Percentiles rank a stretch among this genome's conserved stretches.
Evolutionary conservation across 208 protist species (phyloP).

Genomic region (Trypanosoma melophagium): DNA sequence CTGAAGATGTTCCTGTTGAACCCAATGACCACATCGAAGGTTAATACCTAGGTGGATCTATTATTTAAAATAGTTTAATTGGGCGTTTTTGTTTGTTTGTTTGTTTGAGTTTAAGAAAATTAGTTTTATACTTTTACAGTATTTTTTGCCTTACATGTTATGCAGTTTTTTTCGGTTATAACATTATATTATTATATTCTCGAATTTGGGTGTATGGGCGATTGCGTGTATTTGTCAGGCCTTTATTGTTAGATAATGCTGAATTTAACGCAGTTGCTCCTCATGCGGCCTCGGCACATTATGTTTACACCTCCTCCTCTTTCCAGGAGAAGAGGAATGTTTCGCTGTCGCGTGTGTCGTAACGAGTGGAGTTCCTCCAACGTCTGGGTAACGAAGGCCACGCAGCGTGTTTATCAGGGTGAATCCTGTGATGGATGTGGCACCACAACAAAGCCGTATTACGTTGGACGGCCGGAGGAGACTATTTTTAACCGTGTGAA

Average conservation of each 20-base stretch:
- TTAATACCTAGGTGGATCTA: too few relatives aligned
- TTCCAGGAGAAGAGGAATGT: conserved; percentile 58
- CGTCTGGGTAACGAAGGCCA: conserved; percentile 90
- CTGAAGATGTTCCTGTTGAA: not conserved
- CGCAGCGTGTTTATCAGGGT: conserved; percentile 87
- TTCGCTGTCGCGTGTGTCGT: conserved; percentile 67
- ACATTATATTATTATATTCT: too few relatives aligned
- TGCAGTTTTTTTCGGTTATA: too few relatives aligned
- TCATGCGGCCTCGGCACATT: conserved; percentile 81
- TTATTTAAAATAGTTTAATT: too few relatives aligned
- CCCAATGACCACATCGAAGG: too few relatives aligned
- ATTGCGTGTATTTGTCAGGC: not conserved
- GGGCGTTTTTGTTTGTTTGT: too few relatives aligned
- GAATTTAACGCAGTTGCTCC: conserved; percentile 29
- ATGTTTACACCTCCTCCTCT: conserved; percentile 89
- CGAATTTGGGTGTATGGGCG: too few relatives aligned
- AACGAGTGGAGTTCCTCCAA: conserved; percentile 65
- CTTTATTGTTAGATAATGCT: conserved; percentile 49
- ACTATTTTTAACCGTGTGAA: conserved; percentile 79
- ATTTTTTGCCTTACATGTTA: too few relatives aligned
- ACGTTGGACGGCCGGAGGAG: conserved; percentile 71
- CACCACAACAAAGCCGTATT: conserved; percentile 87
- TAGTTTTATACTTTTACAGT: too few relatives aligned
- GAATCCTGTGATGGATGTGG: conserved; percentile 85
- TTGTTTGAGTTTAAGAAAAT: too few relatives aligned